Base-by-base conservation (phyloP, 768 basidiomycete genomes). In the Russula vinacea region DNA sequence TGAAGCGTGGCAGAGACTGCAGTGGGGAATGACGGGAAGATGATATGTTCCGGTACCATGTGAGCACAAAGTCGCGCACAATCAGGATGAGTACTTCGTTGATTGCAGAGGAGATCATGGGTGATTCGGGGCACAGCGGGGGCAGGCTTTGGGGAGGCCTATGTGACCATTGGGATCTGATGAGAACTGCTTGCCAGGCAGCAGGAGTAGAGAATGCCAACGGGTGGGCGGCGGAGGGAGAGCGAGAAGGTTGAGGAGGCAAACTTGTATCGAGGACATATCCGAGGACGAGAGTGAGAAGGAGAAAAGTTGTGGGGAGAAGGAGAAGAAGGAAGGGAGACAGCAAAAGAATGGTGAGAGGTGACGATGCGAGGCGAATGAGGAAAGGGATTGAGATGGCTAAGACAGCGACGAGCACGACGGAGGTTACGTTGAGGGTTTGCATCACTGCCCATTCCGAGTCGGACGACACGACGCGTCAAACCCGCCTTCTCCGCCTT, bases 181-280 rank as follows among this genome's bases (percentile, higher is more conserved):
- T 93, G 56, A 91, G 79, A 53, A 92, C 89, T 0, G 88, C 93
- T 71, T 94, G 91, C 94, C 94, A 97, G 37, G 94, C 94, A 62
- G 94, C 92, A 29, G 93, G 92, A 3, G 93, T 93, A 5, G 92
- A 92, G 78, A 97, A 96, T 3, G 84, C 82, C 54, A 94, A 80
- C 0, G 91, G 91, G 40, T 85, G 83, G 19, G 91, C 86, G 0
- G 87, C 84, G 62, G 78, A 76, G 11, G 76, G 74, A n/a, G 87
- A 77, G 49, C 74, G 74, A 47, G 79, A 77, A n/a, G 60, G 68
- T 13, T 67, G 62, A 1, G 67, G 68, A 33, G 75, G 70, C 29
- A 71, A 68, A 37, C 72, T 80, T 9, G 78, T 72, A 72, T 91
- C 90, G 64, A 90, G 78, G 56, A 77, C 71, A 74, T 84, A 80